These are phyloP conservation scores for Neonectria punicea DNA, from an alignment of 2,329 filamentous ascomycete species.

Conservation along the genomic window DNA sequence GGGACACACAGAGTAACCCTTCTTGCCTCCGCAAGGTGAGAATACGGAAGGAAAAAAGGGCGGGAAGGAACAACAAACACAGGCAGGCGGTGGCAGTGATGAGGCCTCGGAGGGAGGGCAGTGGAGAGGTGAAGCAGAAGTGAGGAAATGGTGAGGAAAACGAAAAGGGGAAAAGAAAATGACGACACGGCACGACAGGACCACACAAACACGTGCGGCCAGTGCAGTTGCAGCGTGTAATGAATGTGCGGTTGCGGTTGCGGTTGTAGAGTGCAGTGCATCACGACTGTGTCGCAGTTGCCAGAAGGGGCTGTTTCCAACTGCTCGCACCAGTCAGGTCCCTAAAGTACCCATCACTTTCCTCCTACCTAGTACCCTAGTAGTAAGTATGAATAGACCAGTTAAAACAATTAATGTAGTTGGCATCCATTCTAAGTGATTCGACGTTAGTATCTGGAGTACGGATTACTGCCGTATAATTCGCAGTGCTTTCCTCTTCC, in stretches of 20 bases:
- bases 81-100: neutral
- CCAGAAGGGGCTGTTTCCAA: neutral
- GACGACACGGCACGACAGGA: neutral
- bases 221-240: neutral
- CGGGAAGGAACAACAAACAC: conserved; percentile 1
- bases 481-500: neutral
- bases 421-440: neutral
- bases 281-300: conserved; percentile 15
- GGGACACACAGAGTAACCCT: neutral
- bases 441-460: neutral
- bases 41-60: conserved; percentile 5
- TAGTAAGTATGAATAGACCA: no score
- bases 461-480: neutral
- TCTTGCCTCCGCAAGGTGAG: neutral
- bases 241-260: conserved; percentile 1
- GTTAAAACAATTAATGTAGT: no score
- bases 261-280: conserved; percentile 7
- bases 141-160: neutral
- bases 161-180: neutral
- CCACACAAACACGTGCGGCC: conserved; percentile 12
- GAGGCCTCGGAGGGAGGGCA: neutral
- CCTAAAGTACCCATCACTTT: no score
- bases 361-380: no score
- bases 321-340: neutral
- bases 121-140: conserved; percentile 6